These are phyloP conservation scores for Mucor lusitanicus DNA, from an alignment of 371 early-diverging fungal species.

Conservation along the genomic window DNA sequence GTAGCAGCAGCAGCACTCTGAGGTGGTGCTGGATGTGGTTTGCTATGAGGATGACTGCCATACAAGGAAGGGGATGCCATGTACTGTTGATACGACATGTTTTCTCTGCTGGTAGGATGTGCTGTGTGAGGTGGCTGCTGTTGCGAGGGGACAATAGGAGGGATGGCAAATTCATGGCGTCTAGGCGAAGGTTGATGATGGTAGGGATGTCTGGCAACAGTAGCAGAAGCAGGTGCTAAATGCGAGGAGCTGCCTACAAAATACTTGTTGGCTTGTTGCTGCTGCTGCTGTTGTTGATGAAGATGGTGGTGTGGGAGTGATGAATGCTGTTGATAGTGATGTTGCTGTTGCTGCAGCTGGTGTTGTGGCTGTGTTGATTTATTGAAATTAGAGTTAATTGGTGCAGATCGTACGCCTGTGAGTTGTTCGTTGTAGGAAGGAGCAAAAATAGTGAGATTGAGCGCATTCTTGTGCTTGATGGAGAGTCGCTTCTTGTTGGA, in stretches of 20 bases:
- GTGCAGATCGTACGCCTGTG: slow-evolving; percentile 59
- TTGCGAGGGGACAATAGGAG: slow-evolving; percentile 55
- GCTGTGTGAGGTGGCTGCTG: slow-evolving; percentile 44
- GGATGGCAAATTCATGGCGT: slow-evolving; percentile 50
- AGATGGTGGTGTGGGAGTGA: slow-evolving; percentile 18
- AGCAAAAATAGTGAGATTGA: slow-evolving; percentile 60
- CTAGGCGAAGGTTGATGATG: slow-evolving; percentile 30
- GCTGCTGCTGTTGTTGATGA: slow-evolving; percentile 12
- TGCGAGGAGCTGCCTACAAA: slow-evolving; percentile 2
- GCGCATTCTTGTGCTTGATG: slow-evolving; percentile 48
- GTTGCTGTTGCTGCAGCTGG: slow-evolving; percentile 7
- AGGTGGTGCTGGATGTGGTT: slow-evolving; percentile 1
- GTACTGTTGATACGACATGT: slow-evolving; percentile 17
- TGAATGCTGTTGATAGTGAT: neutral
- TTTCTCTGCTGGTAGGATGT: slow-evolving; percentile 20
- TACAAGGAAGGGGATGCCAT: slow-evolving; percentile 13
- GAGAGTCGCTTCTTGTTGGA: slow-evolving; percentile 28
- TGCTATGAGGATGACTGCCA: neutral
- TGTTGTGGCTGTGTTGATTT: slow-evolving; percentile 22
- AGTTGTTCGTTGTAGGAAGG: slow-evolving; percentile 59
- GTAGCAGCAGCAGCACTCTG: neutral
- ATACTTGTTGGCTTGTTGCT: neutral
- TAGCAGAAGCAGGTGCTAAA: slow-evolving; percentile 22
- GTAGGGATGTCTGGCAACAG: slow-evolving; percentile 18
- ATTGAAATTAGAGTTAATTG: slow-evolving; percentile 51